These are phyloP conservation scores for Aspergillus egyptiacus DNA, from an alignment of 495 filamentous ascomycete species.

Conservation along the genomic window DNA sequence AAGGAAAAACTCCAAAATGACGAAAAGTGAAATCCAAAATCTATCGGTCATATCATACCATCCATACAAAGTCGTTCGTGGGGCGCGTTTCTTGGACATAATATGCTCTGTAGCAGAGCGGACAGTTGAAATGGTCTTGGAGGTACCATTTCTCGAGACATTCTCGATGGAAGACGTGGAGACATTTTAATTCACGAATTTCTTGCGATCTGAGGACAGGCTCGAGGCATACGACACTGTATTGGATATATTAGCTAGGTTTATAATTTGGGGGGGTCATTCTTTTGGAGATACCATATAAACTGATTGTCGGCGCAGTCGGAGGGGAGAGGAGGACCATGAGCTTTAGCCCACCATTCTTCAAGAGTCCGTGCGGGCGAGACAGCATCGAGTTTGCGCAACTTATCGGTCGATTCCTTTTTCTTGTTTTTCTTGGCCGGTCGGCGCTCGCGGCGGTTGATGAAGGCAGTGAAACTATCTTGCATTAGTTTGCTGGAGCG, in stretches of 20 bases:
- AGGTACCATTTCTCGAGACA: conserved; percentile 45
- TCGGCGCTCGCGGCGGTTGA: conserved; percentile 34
- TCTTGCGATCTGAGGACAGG: conserved; percentile 35
- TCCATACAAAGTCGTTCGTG: conserved; percentile 37
- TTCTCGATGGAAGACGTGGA: conserved; percentile 44
- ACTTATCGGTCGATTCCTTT: conserved; percentile 29
- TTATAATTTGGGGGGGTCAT: background rate
- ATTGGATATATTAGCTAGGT: background rate
- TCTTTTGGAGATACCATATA: conserved; percentile 26
- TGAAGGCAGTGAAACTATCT: conserved; percentile 30
- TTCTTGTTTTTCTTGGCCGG: conserved; percentile 17
- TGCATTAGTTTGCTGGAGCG: background rate
- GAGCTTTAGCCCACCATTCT: conserved; percentile 38
- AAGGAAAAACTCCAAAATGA: background rate
- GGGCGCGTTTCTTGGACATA: conserved; percentile 30
- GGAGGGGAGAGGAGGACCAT: conserved; percentile 30
- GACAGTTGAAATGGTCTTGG: conserved; percentile 40
- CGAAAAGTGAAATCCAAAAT: background rate
- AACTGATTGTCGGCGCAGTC: conserved; percentile 38
- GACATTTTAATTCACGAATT: conserved; percentile 39
- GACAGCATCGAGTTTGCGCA: conserved; percentile 37
- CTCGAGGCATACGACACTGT: conserved; percentile 41
- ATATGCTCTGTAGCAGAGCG: conserved; percentile 39
- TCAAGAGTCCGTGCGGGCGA: conserved; percentile 38
- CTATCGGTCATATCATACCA: conserved; percentile 29